Percentiles rank a stretch among this genome's conserved stretches.
These are phyloP conservation scores for Aquilaria sinensis DNA, from an alignment of 345 rosid species.

Conservation along the genomic window DNA sequence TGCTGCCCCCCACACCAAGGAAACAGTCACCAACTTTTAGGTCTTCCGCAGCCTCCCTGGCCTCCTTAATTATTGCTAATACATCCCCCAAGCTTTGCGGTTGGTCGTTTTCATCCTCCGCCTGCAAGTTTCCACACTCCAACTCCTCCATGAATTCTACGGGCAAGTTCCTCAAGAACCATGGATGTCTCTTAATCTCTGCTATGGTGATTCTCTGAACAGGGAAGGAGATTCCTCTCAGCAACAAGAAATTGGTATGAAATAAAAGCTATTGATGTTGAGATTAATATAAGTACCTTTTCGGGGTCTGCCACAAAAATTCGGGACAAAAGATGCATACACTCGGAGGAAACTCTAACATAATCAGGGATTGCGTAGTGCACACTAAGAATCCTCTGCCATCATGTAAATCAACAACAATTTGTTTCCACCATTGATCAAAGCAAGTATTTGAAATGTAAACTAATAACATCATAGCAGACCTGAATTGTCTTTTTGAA, in stretches of 20 bases:
- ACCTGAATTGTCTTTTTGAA: slow-evolving; percentile 78
- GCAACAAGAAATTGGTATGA: not conserved
- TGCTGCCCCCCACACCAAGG: slow-evolving; percentile 53
- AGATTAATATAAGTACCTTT: slow-evolving; percentile 33
- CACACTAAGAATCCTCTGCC: slow-evolving; percentile 86
- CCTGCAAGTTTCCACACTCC: slow-evolving; percentile 22
- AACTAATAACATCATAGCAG: slow-evolving; percentile 6
- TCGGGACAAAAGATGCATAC: slow-evolving; percentile 71
- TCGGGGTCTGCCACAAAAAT: slow-evolving; percentile 80
- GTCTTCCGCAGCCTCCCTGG: slow-evolving; percentile 43
- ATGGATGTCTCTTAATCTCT: slow-evolving; percentile 58
- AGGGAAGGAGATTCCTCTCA: not conserved
- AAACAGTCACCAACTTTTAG: slow-evolving; percentile 31
- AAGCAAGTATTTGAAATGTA: not conserved
- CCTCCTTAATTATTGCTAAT: slow-evolving; percentile 61
- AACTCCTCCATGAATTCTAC: slow-evolving; percentile 38
- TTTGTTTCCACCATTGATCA: not conserved
- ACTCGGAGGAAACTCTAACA: slow-evolving; percentile 70
- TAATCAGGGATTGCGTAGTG: slow-evolving; percentile 87
- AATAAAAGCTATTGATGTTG: not conserved
- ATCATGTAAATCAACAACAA: slow-evolving; percentile 3
- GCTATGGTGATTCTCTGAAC: slow-evolving; percentile 58
- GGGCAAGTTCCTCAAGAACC: slow-evolving; percentile 52
- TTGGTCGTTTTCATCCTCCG: slow-evolving; percentile 25
- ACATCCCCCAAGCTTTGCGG: slow-evolving; percentile 65